Conservation (phyloP, 2,329 filamentous ascomycete species). For the Colletotrichum sp. region DNA sequence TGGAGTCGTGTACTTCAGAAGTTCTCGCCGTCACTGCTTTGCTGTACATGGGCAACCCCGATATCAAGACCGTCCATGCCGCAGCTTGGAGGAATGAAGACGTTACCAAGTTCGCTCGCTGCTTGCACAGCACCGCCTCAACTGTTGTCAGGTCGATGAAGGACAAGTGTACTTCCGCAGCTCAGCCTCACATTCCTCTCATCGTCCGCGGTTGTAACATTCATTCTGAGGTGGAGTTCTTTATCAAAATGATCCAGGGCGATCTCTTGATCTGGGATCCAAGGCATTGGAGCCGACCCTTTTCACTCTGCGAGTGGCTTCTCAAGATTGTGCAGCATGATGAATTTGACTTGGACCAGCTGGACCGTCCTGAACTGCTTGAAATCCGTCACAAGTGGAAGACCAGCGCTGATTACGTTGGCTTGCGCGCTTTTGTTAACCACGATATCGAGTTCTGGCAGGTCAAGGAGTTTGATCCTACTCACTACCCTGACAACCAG, state of each 20-base stretch:
- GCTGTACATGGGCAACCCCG: neutral
- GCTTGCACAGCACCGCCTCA: neutral
- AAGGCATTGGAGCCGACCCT: neutral
- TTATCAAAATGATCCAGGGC: neutral
- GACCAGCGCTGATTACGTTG: neutral
- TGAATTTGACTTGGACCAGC: neutral
- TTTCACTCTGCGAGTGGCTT: neutral
- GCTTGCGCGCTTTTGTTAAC: neutral
- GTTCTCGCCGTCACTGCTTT: neutral
- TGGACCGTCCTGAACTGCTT: neutral
- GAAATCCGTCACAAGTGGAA: neutral
- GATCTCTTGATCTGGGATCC: neutral
- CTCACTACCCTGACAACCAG: neutral
- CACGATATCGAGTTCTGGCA: neutral
- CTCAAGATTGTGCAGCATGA: neutral
- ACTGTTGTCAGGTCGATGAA: neutral
- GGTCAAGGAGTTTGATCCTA: neutral
- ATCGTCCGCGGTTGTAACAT: neutral
- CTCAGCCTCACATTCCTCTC: neutral
- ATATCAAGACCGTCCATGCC: neutral
- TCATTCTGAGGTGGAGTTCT: neutral
- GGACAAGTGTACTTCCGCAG: neutral
- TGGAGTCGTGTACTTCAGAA: neutral
- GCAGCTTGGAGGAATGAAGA: neutral
- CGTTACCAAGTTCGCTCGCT: neutral